Conservation (phyloP, 2,329 filamentous ascomycete species). For the Aspergillus arachidicola region DNA sequence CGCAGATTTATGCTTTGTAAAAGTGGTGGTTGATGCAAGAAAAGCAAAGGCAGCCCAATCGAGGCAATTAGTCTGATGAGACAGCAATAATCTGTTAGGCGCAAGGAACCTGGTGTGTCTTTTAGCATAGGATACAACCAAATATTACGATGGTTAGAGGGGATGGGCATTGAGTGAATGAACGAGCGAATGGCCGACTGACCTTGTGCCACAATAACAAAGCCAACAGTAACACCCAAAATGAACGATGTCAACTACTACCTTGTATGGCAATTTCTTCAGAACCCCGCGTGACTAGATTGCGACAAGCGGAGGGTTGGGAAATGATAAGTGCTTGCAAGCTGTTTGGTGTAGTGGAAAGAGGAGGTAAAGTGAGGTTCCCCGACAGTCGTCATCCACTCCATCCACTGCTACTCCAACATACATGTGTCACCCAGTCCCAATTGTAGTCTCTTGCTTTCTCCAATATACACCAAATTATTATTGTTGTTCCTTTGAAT, state of each 20-base stretch:
- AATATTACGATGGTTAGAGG: neutral
- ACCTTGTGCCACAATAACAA: constrained; percentile 8
- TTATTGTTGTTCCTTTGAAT: no score
- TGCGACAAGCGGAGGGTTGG: neutral
- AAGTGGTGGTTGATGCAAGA: neutral
- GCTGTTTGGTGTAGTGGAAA: neutral
- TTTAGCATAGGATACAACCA: neutral
- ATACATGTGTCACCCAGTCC: neutral
- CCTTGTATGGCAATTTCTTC: neutral
- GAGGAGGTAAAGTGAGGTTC: neutral
- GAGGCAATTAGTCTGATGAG: neutral
- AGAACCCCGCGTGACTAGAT: neutral
- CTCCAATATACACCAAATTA: neutral
- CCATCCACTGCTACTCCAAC: neutral
- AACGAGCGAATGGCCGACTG: neutral
- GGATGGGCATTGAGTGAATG: neutral
- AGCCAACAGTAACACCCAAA: constrained; percentile 1
- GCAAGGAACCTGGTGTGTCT: neutral
- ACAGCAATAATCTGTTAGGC: neutral
- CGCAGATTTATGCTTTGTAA: neutral
- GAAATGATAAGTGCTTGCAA: neutral
- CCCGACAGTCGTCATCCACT: constrained; percentile 2
- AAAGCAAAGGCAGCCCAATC: neutral
- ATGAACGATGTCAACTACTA: neutral
- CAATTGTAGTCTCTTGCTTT: neutral